Conservation (phyloP, 1,284 basidiomycete species). For the Ustilago crameri region DNA sequence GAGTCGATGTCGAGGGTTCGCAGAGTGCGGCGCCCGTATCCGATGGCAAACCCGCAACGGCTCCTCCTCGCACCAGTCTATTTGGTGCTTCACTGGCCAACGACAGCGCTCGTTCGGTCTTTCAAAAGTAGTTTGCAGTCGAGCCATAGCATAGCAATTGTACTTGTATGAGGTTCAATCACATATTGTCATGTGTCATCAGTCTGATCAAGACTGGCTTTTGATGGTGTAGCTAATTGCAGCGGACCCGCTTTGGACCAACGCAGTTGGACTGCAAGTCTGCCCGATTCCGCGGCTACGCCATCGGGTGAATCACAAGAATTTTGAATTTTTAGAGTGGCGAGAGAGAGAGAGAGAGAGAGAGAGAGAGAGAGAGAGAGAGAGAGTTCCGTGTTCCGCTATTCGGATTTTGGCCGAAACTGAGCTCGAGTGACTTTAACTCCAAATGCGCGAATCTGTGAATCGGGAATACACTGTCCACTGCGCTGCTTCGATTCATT, state of each 20-base stretch:
- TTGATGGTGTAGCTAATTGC: not conserved
- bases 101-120: constrained; percentile 40
- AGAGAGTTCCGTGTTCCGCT: constrained; percentile 18
- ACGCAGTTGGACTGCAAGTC: too few relatives aligned
- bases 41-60: not conserved
- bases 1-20: constrained; percentile 16
- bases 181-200: not conserved
- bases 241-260: too few relatives aligned
- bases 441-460: not conserved
- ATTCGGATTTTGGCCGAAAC: constrained; percentile 2
- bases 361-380: not conserved
- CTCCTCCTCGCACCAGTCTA: constrained; percentile 28
- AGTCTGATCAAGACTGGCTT: not conserved
- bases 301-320: too few relatives aligned
- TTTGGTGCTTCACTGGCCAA: constrained; percentile 37
- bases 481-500: not conserved
- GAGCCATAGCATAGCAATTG: not conserved
- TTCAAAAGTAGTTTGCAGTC: constrained; percentile 16
- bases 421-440: constrained; percentile 6
- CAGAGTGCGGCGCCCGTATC: not conserved
- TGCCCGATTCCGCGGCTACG: too few relatives aligned
- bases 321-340: not conserved
- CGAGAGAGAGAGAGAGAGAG: not conserved
- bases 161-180: not conserved
- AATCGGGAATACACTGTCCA: constrained; percentile 20